Conservation (phyloP, 2,329 filamentous ascomycete genomes). For the Escovopsis sp. region DNA sequence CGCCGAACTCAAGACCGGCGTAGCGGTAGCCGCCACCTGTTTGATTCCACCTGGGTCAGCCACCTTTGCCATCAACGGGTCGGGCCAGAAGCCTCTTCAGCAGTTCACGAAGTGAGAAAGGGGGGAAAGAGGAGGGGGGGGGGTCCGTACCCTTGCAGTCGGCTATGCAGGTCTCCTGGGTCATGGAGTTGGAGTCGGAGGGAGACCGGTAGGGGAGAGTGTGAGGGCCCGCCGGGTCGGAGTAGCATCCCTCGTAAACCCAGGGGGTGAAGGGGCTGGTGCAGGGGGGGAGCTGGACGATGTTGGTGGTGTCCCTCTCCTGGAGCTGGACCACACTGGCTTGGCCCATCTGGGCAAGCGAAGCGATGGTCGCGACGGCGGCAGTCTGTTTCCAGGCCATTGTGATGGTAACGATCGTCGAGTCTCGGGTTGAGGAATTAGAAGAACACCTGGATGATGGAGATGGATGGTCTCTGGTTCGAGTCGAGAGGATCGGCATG, state of each 20-base stretch:
- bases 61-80: no score
- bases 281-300: slow-evolving; percentile 30
- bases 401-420: background rate
- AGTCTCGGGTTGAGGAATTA: background rate
- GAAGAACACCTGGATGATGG: background rate
- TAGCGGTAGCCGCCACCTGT: slow-evolving; percentile 34
- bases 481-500: background rate
- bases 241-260: slow-evolving; percentile 33
- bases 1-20: slow-evolving; percentile 31
- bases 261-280: slow-evolving; percentile 31
- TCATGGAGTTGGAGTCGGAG: slow-evolving; percentile 26
- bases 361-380: slow-evolving; percentile 23
- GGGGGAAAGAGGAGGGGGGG: no score
- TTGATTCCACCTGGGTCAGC: no score
- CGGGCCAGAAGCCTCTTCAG: no score
- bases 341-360: slow-evolving; percentile 21
- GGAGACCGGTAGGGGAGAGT: slow-evolving; percentile 27
- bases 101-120: no score
- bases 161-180: slow-evolving; percentile 31
- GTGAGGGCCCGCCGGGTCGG: slow-evolving; percentile 17
- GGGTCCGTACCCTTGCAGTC: slow-evolving; percentile 30
- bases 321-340: slow-evolving; percentile 16
- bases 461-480: background rate
- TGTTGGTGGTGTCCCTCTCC: no score
- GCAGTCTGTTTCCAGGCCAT: slow-evolving; percentile 7